Percentiles rank a stretch among this genome's conserved stretches.
These are phyloP conservation scores for Penicillium sp. DNA, from an alignment of 2,329 filamentous ascomycete genomes.

Conservation along the genomic window DNA sequence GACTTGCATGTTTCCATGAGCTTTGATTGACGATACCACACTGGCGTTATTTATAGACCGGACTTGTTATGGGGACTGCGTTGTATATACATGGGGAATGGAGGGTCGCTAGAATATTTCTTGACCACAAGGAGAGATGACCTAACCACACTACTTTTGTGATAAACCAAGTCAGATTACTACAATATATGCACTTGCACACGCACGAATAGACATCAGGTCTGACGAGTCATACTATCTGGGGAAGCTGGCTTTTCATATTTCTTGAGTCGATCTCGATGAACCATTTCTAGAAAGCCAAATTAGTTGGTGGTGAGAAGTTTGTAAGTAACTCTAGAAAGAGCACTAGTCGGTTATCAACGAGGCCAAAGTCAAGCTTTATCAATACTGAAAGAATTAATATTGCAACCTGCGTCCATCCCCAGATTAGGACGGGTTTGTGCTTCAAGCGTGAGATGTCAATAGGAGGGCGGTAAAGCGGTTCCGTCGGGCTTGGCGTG, in stretches of 20 bases:
- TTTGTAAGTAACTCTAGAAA: too few species aligned
- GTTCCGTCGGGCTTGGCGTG: slow-evolving; percentile 19
- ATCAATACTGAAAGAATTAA: too few species aligned
- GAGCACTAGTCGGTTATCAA: too few species aligned
- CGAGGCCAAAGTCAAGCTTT: too few species aligned
- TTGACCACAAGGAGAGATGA: background rate
- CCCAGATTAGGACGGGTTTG: background rate
- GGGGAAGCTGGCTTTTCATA: too few species aligned
- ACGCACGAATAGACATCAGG: too few species aligned
- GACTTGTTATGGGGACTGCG: background rate
- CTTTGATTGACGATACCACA: slow-evolving; percentile 24
- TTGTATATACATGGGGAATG: slow-evolving; percentile 1
- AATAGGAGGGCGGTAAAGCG: background rate
- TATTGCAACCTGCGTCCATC: background rate
- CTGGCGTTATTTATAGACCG: slow-evolving; percentile 20
- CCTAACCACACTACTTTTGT: background rate
- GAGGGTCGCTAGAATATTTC: background rate
- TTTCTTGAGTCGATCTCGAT: too few species aligned
- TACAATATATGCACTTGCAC: background rate
- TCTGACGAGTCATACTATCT: too few species aligned
- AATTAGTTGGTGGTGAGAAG: too few species aligned
- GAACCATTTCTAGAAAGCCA: too few species aligned
- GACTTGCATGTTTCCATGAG: background rate
- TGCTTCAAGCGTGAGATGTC: background rate
- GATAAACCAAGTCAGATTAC: background rate